phyloP scores from a whole-genome alignment of 2,329 filamentous ascomycete species.

The Alternaria arbusti region DNA sequence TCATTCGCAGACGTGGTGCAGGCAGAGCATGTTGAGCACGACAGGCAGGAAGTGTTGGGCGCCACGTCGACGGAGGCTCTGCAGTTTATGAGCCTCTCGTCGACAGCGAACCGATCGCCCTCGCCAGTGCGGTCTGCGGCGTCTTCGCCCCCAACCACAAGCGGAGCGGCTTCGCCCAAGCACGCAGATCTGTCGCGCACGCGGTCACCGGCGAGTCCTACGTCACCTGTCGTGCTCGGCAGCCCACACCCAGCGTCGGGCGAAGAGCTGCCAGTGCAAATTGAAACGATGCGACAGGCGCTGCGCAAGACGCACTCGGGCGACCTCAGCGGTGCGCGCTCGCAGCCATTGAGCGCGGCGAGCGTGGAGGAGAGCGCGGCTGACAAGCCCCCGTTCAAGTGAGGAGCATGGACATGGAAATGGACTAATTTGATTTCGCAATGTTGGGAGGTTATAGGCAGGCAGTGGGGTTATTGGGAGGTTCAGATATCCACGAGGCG shows the following conservation, averaged over 20 bases:
- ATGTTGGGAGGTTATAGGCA: constrained; percentile 3
- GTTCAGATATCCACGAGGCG: constrained; percentile 36
- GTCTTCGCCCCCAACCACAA: constrained; percentile 77
- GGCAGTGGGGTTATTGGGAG: constrained; percentile 16
- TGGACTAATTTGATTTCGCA: background rate
- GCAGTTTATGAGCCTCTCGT: constrained; percentile 71
- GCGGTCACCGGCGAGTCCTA: constrained; percentile 65
- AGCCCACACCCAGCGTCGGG: constrained; percentile 61
- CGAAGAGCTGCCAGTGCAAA: constrained; percentile 79
- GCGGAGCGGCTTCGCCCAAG: constrained; percentile 76
- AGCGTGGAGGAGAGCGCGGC: constrained; percentile 46
- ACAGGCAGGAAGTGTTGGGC: constrained; percentile 51
- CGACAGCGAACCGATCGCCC: constrained; percentile 70
- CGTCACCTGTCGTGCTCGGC: constrained; percentile 55
- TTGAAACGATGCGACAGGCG: constrained; percentile 94
- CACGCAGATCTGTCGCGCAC: constrained; percentile 71
- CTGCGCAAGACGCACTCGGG: constrained; percentile 83
- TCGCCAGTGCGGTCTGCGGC: constrained; percentile 82
- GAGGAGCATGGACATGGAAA: background rate
- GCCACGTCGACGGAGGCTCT: constrained; percentile 63
- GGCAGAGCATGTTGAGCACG: constrained; percentile 74
- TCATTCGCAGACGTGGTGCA: constrained; percentile 97
- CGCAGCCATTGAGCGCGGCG: constrained; percentile 49
- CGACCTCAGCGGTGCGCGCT: constrained; percentile 65
- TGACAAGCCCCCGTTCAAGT: constrained; percentile 43